Conservation (phyloP, 305 asterid genomes). For the Plantago coronopus region DNA sequence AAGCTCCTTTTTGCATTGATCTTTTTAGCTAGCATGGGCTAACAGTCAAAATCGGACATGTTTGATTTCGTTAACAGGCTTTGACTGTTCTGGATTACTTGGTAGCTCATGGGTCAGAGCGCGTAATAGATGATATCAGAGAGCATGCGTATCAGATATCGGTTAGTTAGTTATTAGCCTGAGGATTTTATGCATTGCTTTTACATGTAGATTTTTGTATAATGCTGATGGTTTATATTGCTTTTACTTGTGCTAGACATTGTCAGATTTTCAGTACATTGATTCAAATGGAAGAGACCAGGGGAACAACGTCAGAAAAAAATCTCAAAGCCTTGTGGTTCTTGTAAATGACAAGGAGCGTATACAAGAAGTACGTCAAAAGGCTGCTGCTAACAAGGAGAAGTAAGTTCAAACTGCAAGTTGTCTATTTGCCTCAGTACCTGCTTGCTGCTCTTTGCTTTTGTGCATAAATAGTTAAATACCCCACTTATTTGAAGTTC, state of each 20-base stretch:
- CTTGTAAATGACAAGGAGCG: conserved; percentile 95
- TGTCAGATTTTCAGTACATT: conserved; percentile 89
- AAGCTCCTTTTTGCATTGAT: background rate
- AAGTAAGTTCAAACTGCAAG: conserved; percentile 49
- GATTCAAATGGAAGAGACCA: conserved; percentile 94
- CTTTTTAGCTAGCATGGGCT: conserved; percentile 8
- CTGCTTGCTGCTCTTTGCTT: conserved; percentile 11
- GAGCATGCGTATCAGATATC: conserved; percentile 97
- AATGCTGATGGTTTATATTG: conserved; percentile 23
- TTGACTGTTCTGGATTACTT: conserved; percentile 87
- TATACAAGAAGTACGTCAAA: conserved; percentile 85
- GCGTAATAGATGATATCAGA: conserved; percentile 88
- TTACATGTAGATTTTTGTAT: conserved; percentile 12
- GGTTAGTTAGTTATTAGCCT: conserved; percentile 42
- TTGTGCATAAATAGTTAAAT: conserved; percentile 11
- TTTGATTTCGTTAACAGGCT: conserved; percentile 51
- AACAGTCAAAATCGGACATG: conserved; percentile 14
- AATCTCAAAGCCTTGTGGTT: conserved; percentile 84
- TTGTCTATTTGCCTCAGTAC: conserved; percentile 22
- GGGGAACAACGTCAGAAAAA: conserved; percentile 87
- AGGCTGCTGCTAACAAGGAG: conserved; percentile 83
- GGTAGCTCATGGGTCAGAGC: conserved; percentile 96
- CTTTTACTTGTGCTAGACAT: conserved; percentile 48
- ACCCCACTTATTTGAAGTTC: conserved; percentile 3
- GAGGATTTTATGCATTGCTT: conserved; percentile 11